Base-by-base conservation (phyloP, 1,284 basidiomycete genomes). In the Leccinum colubrinum region DNA sequence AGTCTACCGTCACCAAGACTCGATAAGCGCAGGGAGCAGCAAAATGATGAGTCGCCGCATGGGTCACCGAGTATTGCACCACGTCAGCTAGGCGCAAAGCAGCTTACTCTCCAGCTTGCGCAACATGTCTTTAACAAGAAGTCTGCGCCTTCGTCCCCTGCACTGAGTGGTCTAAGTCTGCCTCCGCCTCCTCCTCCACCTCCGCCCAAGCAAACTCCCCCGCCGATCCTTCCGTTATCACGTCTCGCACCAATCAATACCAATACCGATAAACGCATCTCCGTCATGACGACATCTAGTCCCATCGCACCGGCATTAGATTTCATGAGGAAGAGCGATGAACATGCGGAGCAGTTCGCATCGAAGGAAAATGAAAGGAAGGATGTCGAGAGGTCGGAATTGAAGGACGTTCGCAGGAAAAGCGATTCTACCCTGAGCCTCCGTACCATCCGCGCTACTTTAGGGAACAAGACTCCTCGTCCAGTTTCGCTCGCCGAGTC, bases 401-500 rank as follows among this genome's bases (percentile, higher is more conserved):
- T 70, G 67, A 89, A 86, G 76, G 88, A 90, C 65, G 77, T 80
- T 39, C 87, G 86, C 84, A 77, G 89, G 65, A 88, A 87, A 74
- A 90, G 87, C 66, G 90, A 91, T 73, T 85, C 89, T 6, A 90
- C 88, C 11, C 84, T 87, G 71, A 87, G 87, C 69, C 84, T 87
- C 69, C 81, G 83, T 64, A 91, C 89, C 35, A 83, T 89, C 62
- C 82, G 88, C 37, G 83, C 86, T 52, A 79, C 81, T 25, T 65
- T 78, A 20, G 80, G 79, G 39, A 78, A 76, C 62, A 81, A 81
- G 35, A 78, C 84, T 1, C 86, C 89, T 33, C 80, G 88, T 15
- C 88, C 90, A 4, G 87, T 88, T 27, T 91, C 90, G 7, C 83
- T 87, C 74, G 88, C 87, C 6, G 88, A 90, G 61, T 89, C 87